Evolutionary conservation across 2,329 filamentous ascomycete species (phyloP).

Genomic region (Cladosporium sp.): DNA sequence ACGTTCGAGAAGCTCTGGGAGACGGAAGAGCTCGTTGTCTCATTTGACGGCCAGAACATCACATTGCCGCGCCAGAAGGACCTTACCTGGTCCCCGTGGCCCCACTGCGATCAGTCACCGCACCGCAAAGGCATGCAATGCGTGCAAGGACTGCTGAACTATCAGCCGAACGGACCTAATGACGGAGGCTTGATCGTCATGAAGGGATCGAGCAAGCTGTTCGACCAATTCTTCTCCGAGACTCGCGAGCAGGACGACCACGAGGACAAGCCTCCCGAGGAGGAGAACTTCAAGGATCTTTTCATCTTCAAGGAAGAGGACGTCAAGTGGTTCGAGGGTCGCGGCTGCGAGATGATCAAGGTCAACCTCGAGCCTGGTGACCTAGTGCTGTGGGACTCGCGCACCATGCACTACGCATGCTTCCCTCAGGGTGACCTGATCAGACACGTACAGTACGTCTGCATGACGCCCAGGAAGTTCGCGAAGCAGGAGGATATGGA

Average conservation of each 20-base stretch:
- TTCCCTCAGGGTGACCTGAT: slow-evolving; percentile 23
- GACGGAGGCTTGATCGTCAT: slow-evolving; percentile 44
- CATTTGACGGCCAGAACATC: slow-evolving; percentile 36
- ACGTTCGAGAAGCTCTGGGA: slow-evolving; percentile 40
- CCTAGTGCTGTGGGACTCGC: slow-evolving; percentile 24
- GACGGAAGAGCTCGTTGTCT: slow-evolving; percentile 27
- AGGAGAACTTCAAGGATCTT: slow-evolving; percentile 34
- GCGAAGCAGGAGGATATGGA: slow-evolving; percentile 30
- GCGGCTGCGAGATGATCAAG: slow-evolving; percentile 18
- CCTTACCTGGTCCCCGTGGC: slow-evolving; percentile 38
- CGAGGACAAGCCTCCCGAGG: slow-evolving; percentile 29
- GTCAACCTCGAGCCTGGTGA: slow-evolving; percentile 19
- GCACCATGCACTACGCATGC: slow-evolving; percentile 42
- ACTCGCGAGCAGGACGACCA: slow-evolving; percentile 24
- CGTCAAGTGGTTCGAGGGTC: slow-evolving; percentile 22
- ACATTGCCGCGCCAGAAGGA: slow-evolving; percentile 38
- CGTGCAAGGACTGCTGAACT: slow-evolving; percentile 42
- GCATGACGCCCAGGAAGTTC: slow-evolving; percentile 32
- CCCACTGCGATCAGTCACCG: slow-evolving; percentile 41
- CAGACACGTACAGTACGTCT: slow-evolving; percentile 28
- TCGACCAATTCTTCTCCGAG: slow-evolving; percentile 41
- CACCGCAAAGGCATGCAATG: slow-evolving; percentile 36
- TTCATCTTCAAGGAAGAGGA: slow-evolving; percentile 37
- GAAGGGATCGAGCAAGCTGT: slow-evolving; percentile 37
- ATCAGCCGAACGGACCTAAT: slow-evolving; percentile 38